These are phyloP conservation scores for Pseudofabraea citricarpa DNA, from an alignment of 2,329 filamentous ascomycete species.

Conservation along the genomic window DNA sequence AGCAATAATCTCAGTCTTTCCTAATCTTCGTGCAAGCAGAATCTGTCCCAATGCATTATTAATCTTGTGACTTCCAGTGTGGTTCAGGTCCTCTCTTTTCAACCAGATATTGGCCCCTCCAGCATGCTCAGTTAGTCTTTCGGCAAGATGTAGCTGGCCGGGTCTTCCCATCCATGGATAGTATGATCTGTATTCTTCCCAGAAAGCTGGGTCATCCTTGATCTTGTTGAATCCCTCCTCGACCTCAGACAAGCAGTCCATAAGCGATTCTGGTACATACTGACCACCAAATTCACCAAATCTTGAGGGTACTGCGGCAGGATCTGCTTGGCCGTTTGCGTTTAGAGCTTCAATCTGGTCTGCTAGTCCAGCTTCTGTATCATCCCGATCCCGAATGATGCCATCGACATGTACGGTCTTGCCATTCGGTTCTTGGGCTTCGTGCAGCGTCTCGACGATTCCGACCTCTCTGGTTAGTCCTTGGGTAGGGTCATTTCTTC, in stretches of 20 bases:
- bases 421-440: slow-evolving; percentile 53
- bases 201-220: slow-evolving; percentile 84
- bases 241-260: slow-evolving; percentile 91
- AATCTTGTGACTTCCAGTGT: slow-evolving; percentile 98
- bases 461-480: slow-evolving; percentile 58
- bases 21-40: slow-evolving; percentile 76
- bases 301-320: slow-evolving; percentile 66
- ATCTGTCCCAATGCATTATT: slow-evolving; percentile 97
- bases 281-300: slow-evolving; percentile 97
- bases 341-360: slow-evolving; percentile 69
- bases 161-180: slow-evolving; percentile 97
- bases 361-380: slow-evolving; percentile 20
- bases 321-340: slow-evolving; percentile 38
- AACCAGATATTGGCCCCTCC: slow-evolving; percentile 96
- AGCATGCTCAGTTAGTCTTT: slow-evolving; percentile 81
- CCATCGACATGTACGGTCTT: slow-evolving; percentile 61
- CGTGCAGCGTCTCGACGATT: slow-evolving; percentile 62
- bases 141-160: slow-evolving; percentile 83
- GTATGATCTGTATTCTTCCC: slow-evolving; percentile 93
- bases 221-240: slow-evolving; percentile 88
- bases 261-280: slow-evolving; percentile 94
- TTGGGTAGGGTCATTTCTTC: slow-evolving; percentile 34
- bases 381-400: slow-evolving; percentile 48
- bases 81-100: slow-evolving; percentile 96
- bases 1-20: slow-evolving; percentile 96